Evolutionary conservation across 129 eudicot species (phyloP).

Genomic region (Pseudognaphalium luteoalbum): DNA sequence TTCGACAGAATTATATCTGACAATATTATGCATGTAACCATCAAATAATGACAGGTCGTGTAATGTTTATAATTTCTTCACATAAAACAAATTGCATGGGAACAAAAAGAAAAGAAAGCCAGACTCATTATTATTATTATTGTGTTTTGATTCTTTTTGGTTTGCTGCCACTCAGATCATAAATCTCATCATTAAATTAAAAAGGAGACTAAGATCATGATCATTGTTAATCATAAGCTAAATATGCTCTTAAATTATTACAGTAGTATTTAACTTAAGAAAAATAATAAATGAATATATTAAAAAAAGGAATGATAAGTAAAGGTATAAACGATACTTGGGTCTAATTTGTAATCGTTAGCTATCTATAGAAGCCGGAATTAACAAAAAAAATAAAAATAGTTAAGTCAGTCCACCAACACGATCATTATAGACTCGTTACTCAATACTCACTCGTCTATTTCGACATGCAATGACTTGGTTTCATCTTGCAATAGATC

Average conservation of each 20-base stretch:
- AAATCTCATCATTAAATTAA: slow-evolving; percentile 12
- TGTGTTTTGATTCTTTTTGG: slow-evolving; percentile 34
- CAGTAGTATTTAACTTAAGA: background rate
- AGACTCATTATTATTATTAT: slow-evolving; percentile 12
- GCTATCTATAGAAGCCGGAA: too few species aligned
- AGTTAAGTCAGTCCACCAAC: too few species aligned
- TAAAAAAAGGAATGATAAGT: too few species aligned
- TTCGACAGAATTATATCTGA: background rate
- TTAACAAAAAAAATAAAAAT: too few species aligned
- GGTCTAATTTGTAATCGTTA: too few species aligned
- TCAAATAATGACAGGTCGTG: background rate
- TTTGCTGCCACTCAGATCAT: slow-evolving; percentile 19
- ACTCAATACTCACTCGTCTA: too few species aligned
- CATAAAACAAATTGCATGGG: background rate
- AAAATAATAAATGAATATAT: background rate
- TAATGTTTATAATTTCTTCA: background rate
- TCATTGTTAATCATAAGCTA: background rate
- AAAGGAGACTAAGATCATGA: background rate
- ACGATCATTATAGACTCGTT: too few species aligned
- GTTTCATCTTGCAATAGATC: background rate
- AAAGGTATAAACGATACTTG: too few species aligned
- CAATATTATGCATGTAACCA: background rate
- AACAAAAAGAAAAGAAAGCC: slow-evolving; percentile 19
- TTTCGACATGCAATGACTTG: background rate
- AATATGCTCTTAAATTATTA: background rate